phyloP scores from a whole-genome alignment of 176 grass and related monocot species.

The Elymus sibiricus region DNA sequence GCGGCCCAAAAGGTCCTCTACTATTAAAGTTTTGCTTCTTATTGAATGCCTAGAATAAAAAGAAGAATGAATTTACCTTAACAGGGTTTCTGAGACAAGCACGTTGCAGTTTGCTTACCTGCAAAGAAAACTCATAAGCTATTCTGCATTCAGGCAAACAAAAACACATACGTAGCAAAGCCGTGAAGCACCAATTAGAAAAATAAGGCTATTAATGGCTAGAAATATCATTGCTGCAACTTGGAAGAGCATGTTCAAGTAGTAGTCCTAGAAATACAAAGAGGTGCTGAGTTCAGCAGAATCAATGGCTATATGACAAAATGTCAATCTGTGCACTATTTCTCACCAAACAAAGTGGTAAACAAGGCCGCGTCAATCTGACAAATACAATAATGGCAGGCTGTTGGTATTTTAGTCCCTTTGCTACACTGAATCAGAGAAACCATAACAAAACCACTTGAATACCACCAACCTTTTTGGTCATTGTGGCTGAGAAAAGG shows the following conservation, averaged over 20 bases:
- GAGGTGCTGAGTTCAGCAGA: background rate
- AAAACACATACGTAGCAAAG: background rate
- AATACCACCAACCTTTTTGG: conserved; percentile 65
- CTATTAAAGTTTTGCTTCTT: background rate
- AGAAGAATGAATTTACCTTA: conserved; percentile 53
- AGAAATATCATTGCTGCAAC: background rate
- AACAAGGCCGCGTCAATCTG: background rate
- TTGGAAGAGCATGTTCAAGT: background rate
- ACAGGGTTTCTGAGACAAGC: conserved; percentile 93
- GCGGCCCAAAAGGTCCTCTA: background rate
- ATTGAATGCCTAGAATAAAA: background rate
- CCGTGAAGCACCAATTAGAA: background rate
- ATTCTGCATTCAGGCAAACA: conserved; percentile 16
- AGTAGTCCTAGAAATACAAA: background rate
- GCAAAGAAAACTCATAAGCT: conserved; percentile 15
- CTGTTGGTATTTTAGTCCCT: background rate
- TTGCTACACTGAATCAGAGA: background rate
- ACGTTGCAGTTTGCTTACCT: conserved; percentile 87
- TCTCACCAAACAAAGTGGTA: background rate
- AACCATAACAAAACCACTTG: background rate
- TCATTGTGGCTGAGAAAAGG: conserved; percentile 95
- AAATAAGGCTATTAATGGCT: background rate
- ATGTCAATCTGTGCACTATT: background rate
- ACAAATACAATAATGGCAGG: background rate
- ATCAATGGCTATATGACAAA: background rate